phyloP scores from a whole-genome alignment of 805 yeast species.

The Cephaloascus albidus region DNA sequence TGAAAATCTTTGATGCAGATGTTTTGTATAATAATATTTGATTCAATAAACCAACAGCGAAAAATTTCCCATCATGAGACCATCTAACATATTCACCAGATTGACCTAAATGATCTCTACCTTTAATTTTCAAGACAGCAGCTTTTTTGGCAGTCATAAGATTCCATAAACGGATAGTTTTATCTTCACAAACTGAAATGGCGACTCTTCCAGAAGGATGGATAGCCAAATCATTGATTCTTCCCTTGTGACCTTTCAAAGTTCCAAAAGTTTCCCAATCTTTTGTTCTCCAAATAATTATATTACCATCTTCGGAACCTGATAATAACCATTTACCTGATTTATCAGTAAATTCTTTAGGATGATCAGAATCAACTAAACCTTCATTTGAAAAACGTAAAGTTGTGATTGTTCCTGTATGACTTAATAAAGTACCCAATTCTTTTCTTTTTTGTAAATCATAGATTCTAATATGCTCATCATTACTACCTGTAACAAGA shows the following conservation, averaged over 20 bases:
- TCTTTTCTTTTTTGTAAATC: slow-evolving; percentile 92
- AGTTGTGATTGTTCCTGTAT: slow-evolving; percentile 79
- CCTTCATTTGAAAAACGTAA: slow-evolving; percentile 59
- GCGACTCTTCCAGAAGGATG: slow-evolving; percentile 91
- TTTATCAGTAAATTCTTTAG: slow-evolving; percentile 16
- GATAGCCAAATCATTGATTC: slow-evolving; percentile 75
- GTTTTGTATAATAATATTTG: slow-evolving; percentile 61
- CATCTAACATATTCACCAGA: slow-evolving; percentile 59
- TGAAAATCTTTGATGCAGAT: slow-evolving; percentile 45
- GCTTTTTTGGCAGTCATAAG: slow-evolving; percentile 95
- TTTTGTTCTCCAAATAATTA: slow-evolving; percentile 88
- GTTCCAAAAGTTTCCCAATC: slow-evolving; percentile 94
- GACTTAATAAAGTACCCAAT: slow-evolving; percentile 82
- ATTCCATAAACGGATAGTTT: slow-evolving; percentile 85
- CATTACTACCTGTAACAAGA: slow-evolving; percentile 89
- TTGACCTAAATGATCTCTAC: slow-evolving; percentile 59
- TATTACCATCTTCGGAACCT: slow-evolving; percentile 85
- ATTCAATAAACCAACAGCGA: slow-evolving; percentile 65
- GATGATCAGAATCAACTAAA: slow-evolving; percentile 4
- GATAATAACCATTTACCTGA: slow-evolving; percentile 86
- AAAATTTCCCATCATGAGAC: slow-evolving; percentile 58
- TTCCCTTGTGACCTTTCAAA: slow-evolving; percentile 81
- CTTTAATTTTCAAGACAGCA: slow-evolving; percentile 65
- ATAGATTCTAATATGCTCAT: slow-evolving; percentile 89
- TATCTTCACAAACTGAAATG: slow-evolving; percentile 79